Base-by-base conservation (phyloP, 148 eudicot genomes). In the Silene conica region DNA sequence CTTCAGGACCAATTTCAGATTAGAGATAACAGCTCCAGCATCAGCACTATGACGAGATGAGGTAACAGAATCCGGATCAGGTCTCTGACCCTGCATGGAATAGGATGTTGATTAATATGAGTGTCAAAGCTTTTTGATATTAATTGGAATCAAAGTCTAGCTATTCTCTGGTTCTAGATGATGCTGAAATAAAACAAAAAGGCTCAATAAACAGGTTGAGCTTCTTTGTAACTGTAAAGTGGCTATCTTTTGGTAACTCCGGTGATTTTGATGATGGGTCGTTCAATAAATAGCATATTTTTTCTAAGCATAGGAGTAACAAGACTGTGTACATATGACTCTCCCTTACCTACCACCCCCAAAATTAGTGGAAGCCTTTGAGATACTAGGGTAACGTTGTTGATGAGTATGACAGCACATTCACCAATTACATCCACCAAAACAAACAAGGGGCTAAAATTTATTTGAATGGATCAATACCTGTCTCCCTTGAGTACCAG, bases 1-100 rank as follows among this genome's bases (percentile, higher is more conserved):
- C 80, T 80, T 89, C 87, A 96, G 73, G 21, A 89, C 96, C 73
- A 92, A 86, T 80, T 84, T 90, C 25, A 96, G 82, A 80, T 96
- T 96, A 67, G 84, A 82, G 66, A 90, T 92, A 67, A 89, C 90
- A 48, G 84, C 82, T 63, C 94, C 94, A 69, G 82, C 80, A 85
- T 96, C 99, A 79, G 92, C 90, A 82, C 87, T 91, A 80, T 90
- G 97, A 82, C 96, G 93, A 81, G 96, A 87, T 74, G 97, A 87
- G 56, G 96, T 85, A 56, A 85, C 96, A 34, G 97, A 86, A 81
- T 92, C 99, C 58, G 91, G 87, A 82, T 96, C 97, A 12, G 86
- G 71, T 85, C 88, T 92, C 70, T 87, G 99, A 76, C 89, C 96
- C 99, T 96, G 88, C 14, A 74, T 62, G 55, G 54, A 67, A 65